Conservation (phyloP, 805 yeast genomes). For the Myxozyma vanderwaltii region DNA sequence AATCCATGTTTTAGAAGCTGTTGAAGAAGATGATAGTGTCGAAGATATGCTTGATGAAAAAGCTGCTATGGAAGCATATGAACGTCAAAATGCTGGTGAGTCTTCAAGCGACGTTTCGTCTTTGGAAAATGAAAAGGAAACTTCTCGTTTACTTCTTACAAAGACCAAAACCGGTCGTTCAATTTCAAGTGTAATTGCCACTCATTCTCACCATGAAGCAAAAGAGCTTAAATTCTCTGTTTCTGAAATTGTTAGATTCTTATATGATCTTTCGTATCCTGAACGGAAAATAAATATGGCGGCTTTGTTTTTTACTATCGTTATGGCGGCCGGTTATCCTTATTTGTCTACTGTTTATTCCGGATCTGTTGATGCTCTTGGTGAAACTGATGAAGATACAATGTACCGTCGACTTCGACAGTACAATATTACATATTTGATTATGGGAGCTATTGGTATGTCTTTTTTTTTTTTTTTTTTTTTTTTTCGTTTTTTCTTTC, state of each 20-base stretch:
- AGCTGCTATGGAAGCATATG: conserved; percentile 19
- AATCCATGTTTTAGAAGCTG: conserved; percentile 17
- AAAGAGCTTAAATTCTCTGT: conserved; percentile 18
- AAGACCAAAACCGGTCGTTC: conserved; percentile 27
- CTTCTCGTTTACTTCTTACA: conserved; percentile 10
- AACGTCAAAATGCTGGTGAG: neutral
- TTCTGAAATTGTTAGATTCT: conserved; percentile 13
- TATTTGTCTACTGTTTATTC: conserved; percentile 46
- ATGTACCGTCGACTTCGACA: conserved; percentile 45
- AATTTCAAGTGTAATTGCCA: conserved; percentile 19
- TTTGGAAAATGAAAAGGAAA: conserved; percentile 18
- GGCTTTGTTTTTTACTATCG: conserved; percentile 22
- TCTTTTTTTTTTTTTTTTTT: conserved; percentile 39
- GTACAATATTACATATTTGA: conserved; percentile 45
- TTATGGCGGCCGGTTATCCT: conserved; percentile 33
- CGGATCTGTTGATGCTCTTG: conserved; percentile 41
- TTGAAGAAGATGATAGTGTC: conserved; percentile 16
- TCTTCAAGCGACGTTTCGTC: conserved; percentile 15
- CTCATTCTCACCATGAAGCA: neutral
- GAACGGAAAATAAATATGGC: conserved; percentile 22
- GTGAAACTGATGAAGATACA: conserved; percentile 38
- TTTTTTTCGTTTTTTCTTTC: too few relatives aligned
- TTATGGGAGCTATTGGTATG: conserved; percentile 46
- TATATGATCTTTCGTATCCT: conserved; percentile 20
- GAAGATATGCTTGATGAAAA: conserved; percentile 28